Base-by-base conservation (phyloP, 305 asterid species). In the Plantago rigida region DNA sequence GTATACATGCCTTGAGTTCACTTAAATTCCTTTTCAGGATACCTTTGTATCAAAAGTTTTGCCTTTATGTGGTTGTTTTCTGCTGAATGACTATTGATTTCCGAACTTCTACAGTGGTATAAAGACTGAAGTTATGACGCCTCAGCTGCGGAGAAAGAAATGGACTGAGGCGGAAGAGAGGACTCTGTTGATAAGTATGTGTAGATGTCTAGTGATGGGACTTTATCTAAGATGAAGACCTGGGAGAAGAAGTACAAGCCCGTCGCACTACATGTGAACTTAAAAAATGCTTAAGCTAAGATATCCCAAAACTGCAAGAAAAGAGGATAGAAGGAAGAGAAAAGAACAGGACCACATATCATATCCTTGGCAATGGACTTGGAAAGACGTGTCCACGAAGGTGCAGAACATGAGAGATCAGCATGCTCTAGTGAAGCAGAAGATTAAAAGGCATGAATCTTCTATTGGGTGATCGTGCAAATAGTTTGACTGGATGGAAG, bases 91-190 rank as follows among this genome's bases (percentile, higher is more conserved):
- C 53, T 67, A 58, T 70, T 73, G 67, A 52, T 11, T 28, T 28
- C 15, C 11, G n/a, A 70, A 72, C 45, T 41, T 41, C 54, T 62
- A n/a, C 61, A 65, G 65, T 59, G 63, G 65, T 69, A 19, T 53
- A 15, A 51, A 66, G 71, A 22, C 24, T 22, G 24, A 22, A 22
- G 24, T 64, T 74, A 84, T 87, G 95, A 80, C 81, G 87, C 82
- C 89, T 61, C 93, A 86, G 78, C 93, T 87, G 11, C 79, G 93
- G 69, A 84, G 96, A 62, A 87, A 91, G 82, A 91, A 91, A 69
- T 91, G 98, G 98, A 84, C 87, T 59, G 98, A 91, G 89, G 93
- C 86, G 48, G 98, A 87, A 69, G 98, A 87, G 73, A 87, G 95
- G 80, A 91, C 86, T 50, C 73, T 91, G 42, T 91, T n/a, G 98